Evolutionary conservation across 257 asterid species (phyloP).

Genomic region (Capsicum pubescens): DNA sequence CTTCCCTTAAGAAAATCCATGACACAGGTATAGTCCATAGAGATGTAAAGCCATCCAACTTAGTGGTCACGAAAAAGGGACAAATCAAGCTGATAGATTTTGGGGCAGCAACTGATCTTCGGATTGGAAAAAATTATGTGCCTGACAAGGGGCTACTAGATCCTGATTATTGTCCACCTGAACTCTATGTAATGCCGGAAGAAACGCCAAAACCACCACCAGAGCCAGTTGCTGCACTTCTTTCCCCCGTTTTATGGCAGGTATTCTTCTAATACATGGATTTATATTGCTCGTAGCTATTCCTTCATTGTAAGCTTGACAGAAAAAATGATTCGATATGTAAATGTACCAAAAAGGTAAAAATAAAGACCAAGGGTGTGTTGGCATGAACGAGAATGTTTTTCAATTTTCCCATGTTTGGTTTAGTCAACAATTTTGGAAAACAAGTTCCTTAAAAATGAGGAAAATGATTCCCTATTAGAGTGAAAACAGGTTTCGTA

Average conservation of each 20-base stretch:
- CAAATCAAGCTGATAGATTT: conserved; percentile 88
- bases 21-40: conserved; percentile 89
- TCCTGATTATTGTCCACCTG: conserved; percentile 98
- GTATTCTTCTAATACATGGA: conserved; percentile 36
- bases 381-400: background rate
- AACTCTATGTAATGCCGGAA: conserved; percentile 94
- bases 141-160: conserved; percentile 85
- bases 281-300: background rate
- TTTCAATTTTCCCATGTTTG: background rate
- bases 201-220: conserved; percentile 99
- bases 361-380: background rate
- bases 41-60: conserved; percentile 94
- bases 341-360: background rate
- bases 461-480: background rate
- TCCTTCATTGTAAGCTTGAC: conserved; percentile 5
- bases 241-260: conserved; percentile 96
- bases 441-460: background rate
- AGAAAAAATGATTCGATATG: background rate
- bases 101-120: conserved; percentile 97
- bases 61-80: conserved; percentile 93
- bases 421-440: background rate
- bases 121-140: conserved; percentile 89
- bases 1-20: conserved; percentile 90
- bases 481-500: background rate
- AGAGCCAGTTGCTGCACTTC: conserved; percentile 89